phyloP scores from a whole-genome alignment of 805 yeast genomes.

The Peterozyma toletana region DNA sequence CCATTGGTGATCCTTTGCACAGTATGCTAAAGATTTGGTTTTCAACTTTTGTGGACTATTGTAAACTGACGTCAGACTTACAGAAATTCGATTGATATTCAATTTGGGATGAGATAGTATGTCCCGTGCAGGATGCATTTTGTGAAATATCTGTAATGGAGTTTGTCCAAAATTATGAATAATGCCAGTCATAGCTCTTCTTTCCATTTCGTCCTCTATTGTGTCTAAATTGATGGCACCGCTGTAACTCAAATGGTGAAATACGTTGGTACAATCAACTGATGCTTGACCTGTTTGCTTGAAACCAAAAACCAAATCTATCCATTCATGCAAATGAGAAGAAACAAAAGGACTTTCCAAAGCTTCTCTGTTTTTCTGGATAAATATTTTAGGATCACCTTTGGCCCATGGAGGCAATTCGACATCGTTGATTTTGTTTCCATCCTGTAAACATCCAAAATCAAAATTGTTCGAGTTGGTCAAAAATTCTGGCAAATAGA shows the following conservation, averaged over 20 bases:
- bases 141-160: conserved; percentile 63
- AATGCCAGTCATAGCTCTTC: conserved; percentile 71
- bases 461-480: conserved; percentile 57
- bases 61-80: conserved; percentile 30
- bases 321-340: conserved; percentile 72
- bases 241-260: conserved; percentile 77
- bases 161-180: conserved; percentile 93
- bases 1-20: conserved; percentile 39
- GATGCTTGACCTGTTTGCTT: conserved; percentile 75
- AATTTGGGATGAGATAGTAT: conserved; percentile 28
- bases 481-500: conserved; percentile 73
- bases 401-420: conserved; percentile 80
- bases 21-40: conserved; percentile 37
- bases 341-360: conserved; percentile 79
- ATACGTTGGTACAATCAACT: conserved; percentile 60
- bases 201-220: conserved; percentile 66
- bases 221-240: conserved; percentile 76
- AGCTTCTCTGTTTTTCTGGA: conserved; percentile 74
- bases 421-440: conserved; percentile 51
- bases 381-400: conserved; percentile 65
- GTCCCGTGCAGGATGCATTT: conserved; percentile 55
- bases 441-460: conserved; percentile 65
- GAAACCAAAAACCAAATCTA: conserved; percentile 75
- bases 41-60: conserved; percentile 34
- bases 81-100: conserved; percentile 22